Percentiles rank a stretch among this genome's conserved stretches.
phyloP scores from a whole-genome alignment of 805 yeast genomes.

The Candida alai region DNA sequence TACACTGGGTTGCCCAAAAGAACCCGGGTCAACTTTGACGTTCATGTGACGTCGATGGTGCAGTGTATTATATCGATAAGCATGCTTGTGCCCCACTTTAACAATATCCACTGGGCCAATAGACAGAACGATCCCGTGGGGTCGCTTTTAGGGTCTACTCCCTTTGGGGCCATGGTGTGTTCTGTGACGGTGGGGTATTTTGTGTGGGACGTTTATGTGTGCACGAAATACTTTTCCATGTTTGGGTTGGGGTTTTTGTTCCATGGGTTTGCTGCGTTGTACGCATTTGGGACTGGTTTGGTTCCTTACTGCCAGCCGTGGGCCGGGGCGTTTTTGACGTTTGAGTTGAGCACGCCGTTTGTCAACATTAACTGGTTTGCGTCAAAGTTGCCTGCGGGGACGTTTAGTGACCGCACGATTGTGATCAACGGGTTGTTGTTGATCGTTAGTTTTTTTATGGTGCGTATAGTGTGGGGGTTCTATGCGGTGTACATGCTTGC shows the following conservation, averaged over 20 bases:
- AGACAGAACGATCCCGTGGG: constrained; percentile 37
- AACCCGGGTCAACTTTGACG: constrained; percentile 72
- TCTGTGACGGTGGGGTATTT: constrained; percentile 82
- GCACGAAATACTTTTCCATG: constrained; percentile 55
- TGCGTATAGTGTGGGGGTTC: constrained; percentile 85
- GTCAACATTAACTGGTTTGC: constrained; percentile 93
- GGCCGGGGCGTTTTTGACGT: constrained; percentile 77
- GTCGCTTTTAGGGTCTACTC: constrained; percentile 60
- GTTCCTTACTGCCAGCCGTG: constrained; percentile 76
- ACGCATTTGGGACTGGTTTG: constrained; percentile 62
- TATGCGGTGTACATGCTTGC: constrained; percentile 57
- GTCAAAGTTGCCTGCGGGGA: constrained; percentile 66
- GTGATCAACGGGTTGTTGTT: constrained; percentile 69
- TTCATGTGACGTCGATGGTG: constrained; percentile 84
- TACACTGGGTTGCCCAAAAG: constrained; percentile 48
- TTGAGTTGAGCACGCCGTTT: constrained; percentile 91
- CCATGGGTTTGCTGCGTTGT: constrained; percentile 80
- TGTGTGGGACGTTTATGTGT: constrained; percentile 81
- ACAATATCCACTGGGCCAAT: constrained; percentile 45
- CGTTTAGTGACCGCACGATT: constrained; percentile 51
- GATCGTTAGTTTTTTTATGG: constrained; percentile 66
- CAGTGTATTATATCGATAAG: constrained; percentile 68
- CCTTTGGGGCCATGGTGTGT: constrained; percentile 71
- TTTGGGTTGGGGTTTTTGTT: constrained; percentile 81
- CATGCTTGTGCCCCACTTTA: constrained; percentile 61